Conservation (phyloP, 805 yeast genomes). For the Saturnispora gosingensis region DNA sequence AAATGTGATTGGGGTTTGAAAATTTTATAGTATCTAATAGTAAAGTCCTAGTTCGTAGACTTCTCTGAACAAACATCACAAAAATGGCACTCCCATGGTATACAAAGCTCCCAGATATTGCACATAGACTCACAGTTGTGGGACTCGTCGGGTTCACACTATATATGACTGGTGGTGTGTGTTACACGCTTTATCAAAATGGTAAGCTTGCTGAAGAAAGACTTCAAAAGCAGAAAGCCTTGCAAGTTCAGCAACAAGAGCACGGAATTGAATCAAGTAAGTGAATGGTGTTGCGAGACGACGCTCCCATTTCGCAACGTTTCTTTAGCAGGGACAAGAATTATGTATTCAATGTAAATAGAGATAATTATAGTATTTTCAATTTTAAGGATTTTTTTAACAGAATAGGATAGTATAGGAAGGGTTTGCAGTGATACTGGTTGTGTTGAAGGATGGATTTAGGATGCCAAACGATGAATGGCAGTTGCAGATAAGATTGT, state of each 20-base stretch:
- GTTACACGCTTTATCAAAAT: slow-evolving; percentile 42
- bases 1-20: background rate
- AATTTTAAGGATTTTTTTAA: background rate
- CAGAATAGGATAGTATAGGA: too few species aligned
- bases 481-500: too few species aligned
- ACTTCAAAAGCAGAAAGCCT: slow-evolving; percentile 25
- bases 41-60: background rate
- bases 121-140: slow-evolving; percentile 63
- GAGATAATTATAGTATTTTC: background rate
- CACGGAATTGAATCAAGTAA: slow-evolving; percentile 6
- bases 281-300: background rate
- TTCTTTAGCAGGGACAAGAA: background rate
- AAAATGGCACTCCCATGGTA: slow-evolving; percentile 49
- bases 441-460: too few species aligned
- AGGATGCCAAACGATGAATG: too few species aligned
- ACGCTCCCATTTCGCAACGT: background rate
- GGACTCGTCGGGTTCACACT: slow-evolving; percentile 47
- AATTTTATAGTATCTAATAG: background rate
- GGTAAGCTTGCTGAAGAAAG: slow-evolving; percentile 43
- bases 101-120: slow-evolving; percentile 59
- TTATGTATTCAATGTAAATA: background rate
- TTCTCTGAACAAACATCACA: background rate
- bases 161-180: slow-evolving; percentile 44
- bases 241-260: slow-evolving; percentile 16
- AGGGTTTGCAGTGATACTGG: too few species aligned